Base-by-base conservation (phyloP, 1,139 yeast genomes). In the Candida albicans region DNA sequence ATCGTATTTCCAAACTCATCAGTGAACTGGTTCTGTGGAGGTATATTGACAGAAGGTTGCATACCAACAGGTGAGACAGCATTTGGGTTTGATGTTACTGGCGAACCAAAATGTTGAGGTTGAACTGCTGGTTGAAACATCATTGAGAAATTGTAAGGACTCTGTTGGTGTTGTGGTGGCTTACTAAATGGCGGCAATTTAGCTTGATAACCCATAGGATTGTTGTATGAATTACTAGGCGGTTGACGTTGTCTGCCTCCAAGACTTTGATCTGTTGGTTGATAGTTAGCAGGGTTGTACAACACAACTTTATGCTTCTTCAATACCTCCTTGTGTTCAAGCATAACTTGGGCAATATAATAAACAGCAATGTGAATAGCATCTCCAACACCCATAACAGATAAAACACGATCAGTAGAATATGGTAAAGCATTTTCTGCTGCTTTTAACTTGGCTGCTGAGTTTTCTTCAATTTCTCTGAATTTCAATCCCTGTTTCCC, bases 311-410 rank as follows among this genome's bases (percentile, higher is more conserved):
- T 71, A 55, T 69, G 67, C 52, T 73, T 70, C 48, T 75, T 78
- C 46, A 79, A 67, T 28, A 70, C 65, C 43, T 77, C 81, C 49
- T 77, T 76, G 57, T 81, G 84, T 51, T 82, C 86, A 47, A 80
- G 61, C 44, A 84, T 70, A 7, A 86, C 84, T 58, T 82, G 84
- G 2, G 87, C 81, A 45, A 88, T 75, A 57, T 84, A 84, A 60
- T 83, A 87, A 1, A 84, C 73, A 7, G 96, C 96, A 53, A 87
- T 86, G 57, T 87, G 95, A 41, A 90, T 79, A 2, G 96, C 91
- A 64, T 87, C 95, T 3, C 91, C 90, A 9, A 86, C 95, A 4
- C 97, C 97, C 11, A 77, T 70, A 14, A 90, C 77, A 27, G 82
- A 75, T 43, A 90, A 67, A 5, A 87, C 73, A 47, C 96, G 75